Evolutionary conservation across 805 yeast species (phyloP).

Genomic region (Metschnikowia santaceciliae): DNA sequence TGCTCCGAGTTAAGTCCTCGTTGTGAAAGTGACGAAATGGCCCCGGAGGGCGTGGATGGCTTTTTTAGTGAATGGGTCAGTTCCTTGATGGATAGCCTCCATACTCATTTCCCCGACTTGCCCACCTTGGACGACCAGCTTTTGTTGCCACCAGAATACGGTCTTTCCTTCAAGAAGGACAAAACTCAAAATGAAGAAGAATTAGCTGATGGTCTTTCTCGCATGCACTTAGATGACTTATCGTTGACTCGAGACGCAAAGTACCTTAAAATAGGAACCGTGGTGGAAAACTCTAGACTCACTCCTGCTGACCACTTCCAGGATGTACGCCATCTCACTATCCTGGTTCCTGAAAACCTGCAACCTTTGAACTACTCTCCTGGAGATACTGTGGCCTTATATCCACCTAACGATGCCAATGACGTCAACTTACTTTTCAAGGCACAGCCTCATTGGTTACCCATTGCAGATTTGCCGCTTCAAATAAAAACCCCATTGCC

Average conservation of each 20-base stretch:
- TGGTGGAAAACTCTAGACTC: conserved; percentile 53
- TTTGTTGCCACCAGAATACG: conserved; percentile 27
- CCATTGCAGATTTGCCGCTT: conserved; percentile 61
- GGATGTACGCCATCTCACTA: conserved; percentile 67
- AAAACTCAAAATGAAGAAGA: neutral
- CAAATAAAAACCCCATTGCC: conserved; percentile 34
- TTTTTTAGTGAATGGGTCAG: conserved; percentile 73
- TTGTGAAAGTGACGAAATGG: conserved; percentile 87
- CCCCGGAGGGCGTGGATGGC: conserved; percentile 74
- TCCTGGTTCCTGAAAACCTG: conserved; percentile 30
- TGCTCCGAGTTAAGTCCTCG: conserved; percentile 66
- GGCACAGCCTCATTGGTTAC: conserved; percentile 66
- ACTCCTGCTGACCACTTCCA: conserved; percentile 79
- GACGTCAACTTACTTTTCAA: conserved; percentile 64
- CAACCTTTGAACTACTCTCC: conserved; percentile 46
- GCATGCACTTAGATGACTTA: neutral
- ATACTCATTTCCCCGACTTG: conserved; percentile 20
- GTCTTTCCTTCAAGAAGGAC: conserved; percentile 12
- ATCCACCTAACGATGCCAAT: conserved; percentile 63
- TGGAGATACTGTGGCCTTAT: conserved; percentile 78
- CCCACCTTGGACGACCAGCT: conserved; percentile 21
- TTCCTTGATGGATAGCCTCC: conserved; percentile 34
- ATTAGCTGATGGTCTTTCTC: neutral
- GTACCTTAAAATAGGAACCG: conserved; percentile 38
- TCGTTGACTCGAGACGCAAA: conserved; percentile 8